Conservation (phyloP, 495 filamentous ascomycete species). For the Podospora bellae-mahoneyi region DNA sequence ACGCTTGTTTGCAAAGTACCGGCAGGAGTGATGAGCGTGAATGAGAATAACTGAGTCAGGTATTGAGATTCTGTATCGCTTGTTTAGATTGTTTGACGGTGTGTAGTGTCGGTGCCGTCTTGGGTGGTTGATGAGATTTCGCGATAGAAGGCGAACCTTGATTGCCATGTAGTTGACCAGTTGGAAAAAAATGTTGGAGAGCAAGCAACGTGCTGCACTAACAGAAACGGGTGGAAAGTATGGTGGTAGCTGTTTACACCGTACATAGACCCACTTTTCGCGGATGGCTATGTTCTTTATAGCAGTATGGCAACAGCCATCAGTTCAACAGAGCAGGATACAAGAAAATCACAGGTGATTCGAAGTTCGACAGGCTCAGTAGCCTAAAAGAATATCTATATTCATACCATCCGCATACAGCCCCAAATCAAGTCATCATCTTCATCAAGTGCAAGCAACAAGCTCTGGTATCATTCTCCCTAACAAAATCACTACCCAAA, state of each 20-base stretch:
- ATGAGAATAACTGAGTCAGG: not conserved
- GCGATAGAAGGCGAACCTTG: not conserved
- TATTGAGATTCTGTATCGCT: not conserved
- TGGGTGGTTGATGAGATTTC: slow-evolving; percentile 4
- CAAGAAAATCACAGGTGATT: no score
- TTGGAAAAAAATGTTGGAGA: slow-evolving; percentile 1
- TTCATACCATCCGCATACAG: no score
- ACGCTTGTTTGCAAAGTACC: not conserved
- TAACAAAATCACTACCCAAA: slow-evolving; percentile 11
- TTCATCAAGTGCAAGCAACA: not conserved
- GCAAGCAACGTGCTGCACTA: not conserved
- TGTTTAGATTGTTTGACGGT: not conserved
- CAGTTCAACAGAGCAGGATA: no score
- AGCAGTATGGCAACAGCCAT: no score
- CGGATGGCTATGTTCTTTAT: no score
- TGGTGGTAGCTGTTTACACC: not conserved
- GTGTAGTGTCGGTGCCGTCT: not conserved
- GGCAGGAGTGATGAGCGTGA: not conserved
- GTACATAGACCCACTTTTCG: slow-evolving; percentile 6
- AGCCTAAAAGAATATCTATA: no score
- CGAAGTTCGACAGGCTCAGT: no score
- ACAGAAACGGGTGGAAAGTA: not conserved
- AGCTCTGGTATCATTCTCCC: slow-evolving; percentile 22
- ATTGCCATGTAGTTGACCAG: not conserved
- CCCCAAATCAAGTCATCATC: no score